These are phyloP conservation scores for Floccularia luteovirens DNA, from an alignment of 768 basidiomycete species.

Conservation along the genomic window DNA sequence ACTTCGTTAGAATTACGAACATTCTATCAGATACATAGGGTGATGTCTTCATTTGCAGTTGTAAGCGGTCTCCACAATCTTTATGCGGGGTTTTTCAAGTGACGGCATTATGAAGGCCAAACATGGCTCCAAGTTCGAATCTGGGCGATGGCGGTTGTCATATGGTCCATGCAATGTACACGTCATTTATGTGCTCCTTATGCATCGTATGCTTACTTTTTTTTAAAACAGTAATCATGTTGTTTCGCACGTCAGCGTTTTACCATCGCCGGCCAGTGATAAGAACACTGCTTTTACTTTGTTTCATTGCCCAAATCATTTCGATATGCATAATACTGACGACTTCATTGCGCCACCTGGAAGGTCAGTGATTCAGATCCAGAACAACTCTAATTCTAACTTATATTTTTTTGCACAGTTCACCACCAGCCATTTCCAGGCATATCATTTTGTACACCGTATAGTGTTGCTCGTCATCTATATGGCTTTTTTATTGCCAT, in stretches of 20 bases:
- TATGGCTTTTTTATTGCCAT: slow-evolving; percentile 17
- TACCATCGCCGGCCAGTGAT: slow-evolving; percentile 9
- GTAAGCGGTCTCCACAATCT: background rate
- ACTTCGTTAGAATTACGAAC: background rate
- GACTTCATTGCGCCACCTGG: slow-evolving; percentile 6
- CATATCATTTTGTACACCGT: slow-evolving; percentile 10
- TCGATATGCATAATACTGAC: slow-evolving; percentile 11
- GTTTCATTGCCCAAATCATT: slow-evolving; percentile 10
- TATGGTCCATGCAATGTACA: slow-evolving; percentile 21
- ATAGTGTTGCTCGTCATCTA: slow-evolving; percentile 9
- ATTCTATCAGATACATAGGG: no score
- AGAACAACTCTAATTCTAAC: background rate
- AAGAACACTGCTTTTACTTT: slow-evolving; percentile 5
- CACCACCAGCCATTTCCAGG: slow-evolving; percentile 7
- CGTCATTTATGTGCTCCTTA: background rate
- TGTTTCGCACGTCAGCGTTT: slow-evolving; percentile 18
- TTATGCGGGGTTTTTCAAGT: background rate
- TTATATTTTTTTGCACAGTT: slow-evolving; percentile 4
- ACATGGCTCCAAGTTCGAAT: slow-evolving; percentile 12
- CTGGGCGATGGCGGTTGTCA: slow-evolving; percentile 12
- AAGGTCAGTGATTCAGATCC: slow-evolving; percentile 7
- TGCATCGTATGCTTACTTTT: background rate
- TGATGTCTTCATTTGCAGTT: background rate
- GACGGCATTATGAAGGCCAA: no score
- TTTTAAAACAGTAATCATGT: slow-evolving; percentile 11